phyloP scores from a whole-genome alignment of 2,329 filamentous ascomycete genomes.

The Akanthomyces uredinophilus region DNA sequence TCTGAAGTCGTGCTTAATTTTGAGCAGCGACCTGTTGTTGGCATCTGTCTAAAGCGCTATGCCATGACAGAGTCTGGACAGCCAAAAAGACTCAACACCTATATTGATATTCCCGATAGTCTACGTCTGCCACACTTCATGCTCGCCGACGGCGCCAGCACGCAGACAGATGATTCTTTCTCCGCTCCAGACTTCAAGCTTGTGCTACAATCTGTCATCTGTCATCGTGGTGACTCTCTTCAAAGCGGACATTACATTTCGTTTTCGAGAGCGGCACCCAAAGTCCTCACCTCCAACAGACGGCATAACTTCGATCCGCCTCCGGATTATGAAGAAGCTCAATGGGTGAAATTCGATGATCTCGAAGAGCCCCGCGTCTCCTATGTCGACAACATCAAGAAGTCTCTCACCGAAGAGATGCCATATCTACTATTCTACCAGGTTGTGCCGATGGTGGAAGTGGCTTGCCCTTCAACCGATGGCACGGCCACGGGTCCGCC shows the following conservation, averaged over 20 bases:
- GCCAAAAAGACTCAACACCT: constrained; percentile 69
- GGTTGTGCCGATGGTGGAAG: constrained; percentile 78
- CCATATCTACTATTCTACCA: constrained; percentile 96
- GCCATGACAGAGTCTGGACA: constrained; percentile 61
- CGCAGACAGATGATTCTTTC: constrained; percentile 51
- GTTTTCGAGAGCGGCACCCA: constrained; percentile 69
- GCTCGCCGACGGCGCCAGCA: constrained; percentile 63
- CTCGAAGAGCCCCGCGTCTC: constrained; percentile 65
- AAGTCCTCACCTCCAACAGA: constrained; percentile 55
- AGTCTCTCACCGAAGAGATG: constrained; percentile 77
- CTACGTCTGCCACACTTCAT: constrained; percentile 89
- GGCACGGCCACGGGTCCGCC: constrained; percentile 48
- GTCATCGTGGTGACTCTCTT: constrained; percentile 80
- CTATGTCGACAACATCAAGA: constrained; percentile 70
- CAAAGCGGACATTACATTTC: constrained; percentile 90
- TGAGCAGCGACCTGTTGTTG: constrained; percentile 76
- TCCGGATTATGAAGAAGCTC: constrained; percentile 63
- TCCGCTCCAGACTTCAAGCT: constrained; percentile 90
- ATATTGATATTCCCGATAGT: constrained; percentile 79
- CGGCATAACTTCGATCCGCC: constrained; percentile 51
- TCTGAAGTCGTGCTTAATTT: constrained; percentile 86
- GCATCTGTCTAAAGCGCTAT: constrained; percentile 90
- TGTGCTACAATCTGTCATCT: constrained; percentile 84
- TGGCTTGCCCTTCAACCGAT: constrained; percentile 45
- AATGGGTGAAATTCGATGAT: constrained; percentile 93